A percentile compares a stretch with the other conserved stretches of the same genome.
These are phyloP conservation scores for Fusarium lateritium DNA, from an alignment of 2,329 filamentous ascomycete genomes.

Conservation along the genomic window DNA sequence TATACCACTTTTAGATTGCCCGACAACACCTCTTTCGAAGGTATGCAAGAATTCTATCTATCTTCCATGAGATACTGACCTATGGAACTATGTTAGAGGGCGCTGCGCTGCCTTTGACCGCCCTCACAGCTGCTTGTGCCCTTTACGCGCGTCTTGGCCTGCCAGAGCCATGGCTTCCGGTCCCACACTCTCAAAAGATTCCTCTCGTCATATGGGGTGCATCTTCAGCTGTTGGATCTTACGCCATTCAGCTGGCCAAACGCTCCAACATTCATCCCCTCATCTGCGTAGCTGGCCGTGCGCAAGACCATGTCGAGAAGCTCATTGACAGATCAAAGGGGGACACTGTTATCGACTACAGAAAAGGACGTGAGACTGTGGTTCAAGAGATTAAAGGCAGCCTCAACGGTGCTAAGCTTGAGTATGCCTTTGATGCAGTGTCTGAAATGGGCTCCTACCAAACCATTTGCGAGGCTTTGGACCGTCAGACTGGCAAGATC, in stretches of 20 bases:
- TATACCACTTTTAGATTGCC: constrained; percentile 30
- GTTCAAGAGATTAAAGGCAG: background rate
- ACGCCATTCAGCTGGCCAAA: constrained; percentile 23
- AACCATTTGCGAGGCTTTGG: constrained; percentile 29
- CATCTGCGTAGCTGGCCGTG: constrained; percentile 34
- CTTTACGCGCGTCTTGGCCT: constrained; percentile 20
- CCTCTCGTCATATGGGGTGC: constrained; percentile 35
- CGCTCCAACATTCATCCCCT: constrained; percentile 33
- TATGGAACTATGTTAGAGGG: constrained; percentile 6
- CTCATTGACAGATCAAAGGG: constrained; percentile 25
- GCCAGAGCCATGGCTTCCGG: constrained; percentile 11
- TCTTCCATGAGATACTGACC: background rate
- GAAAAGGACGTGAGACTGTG: background rate
- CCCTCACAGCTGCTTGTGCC: constrained; percentile 27
- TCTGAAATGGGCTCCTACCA: constrained; percentile 36
- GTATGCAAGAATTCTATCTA: background rate
- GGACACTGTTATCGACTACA: constrained; percentile 36
- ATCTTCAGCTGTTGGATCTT: constrained; percentile 34
- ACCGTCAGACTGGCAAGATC: constrained; percentile 14
- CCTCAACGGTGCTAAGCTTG: constrained; percentile 1
- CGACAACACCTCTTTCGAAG: constrained; percentile 12
- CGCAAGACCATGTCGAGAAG: constrained; percentile 22
- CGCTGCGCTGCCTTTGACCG: constrained; percentile 16
- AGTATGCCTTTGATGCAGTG: constrained; percentile 28
- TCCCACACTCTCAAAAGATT: background rate